Base-by-base conservation (phyloP, 2,329 filamentous ascomycete species). In the Claviceps maximensis region DNA sequence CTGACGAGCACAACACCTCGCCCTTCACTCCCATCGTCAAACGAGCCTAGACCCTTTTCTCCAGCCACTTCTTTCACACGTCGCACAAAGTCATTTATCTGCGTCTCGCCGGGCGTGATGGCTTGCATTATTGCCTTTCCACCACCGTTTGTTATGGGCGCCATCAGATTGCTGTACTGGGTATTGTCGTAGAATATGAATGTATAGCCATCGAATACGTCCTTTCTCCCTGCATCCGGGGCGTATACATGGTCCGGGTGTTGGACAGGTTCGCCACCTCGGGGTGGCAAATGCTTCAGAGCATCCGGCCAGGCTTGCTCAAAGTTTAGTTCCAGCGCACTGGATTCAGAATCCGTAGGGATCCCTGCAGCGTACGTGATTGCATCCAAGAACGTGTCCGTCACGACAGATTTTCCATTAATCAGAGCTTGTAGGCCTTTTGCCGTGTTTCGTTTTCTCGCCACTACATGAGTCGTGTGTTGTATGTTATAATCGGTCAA, bases 361-460 rank as follows among this genome's bases (percentile, higher is more conserved):
- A 57, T 59, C 0, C 72, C 74, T 1, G 83, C 77, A 6, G 78
- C 83, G 44, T 77, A 72, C 1, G 82, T 74, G 1, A 97, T 70
- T 0, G 85, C 84, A 57, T 89, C 81, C 15, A 95, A 73, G 59
- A 86, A 97, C 0, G 78, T 75, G 53, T 79, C 75, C 3, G 80
- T 80, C 12, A 97, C 89, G 44, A 97, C 83, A 59, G 83, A 80
- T 66, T 79, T 85, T 15, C 80, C 89, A 61, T 89, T 86, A 40
- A 96, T 83, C 10, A 98, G 74, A 2, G 88, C 91, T 63, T 94
- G 89, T 2, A 98, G 74, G 0, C 87, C 88, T 58, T 89, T 89
- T 0, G 90, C 79, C 0, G 89, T 91, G 65, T 97, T 98, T 48
- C 93, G 79, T 69, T 95, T 96, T 65, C 83, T 87, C 8, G 88